phyloP scores from a whole-genome alignment of 805 yeast species.

The Danielia oregonensis region DNA sequence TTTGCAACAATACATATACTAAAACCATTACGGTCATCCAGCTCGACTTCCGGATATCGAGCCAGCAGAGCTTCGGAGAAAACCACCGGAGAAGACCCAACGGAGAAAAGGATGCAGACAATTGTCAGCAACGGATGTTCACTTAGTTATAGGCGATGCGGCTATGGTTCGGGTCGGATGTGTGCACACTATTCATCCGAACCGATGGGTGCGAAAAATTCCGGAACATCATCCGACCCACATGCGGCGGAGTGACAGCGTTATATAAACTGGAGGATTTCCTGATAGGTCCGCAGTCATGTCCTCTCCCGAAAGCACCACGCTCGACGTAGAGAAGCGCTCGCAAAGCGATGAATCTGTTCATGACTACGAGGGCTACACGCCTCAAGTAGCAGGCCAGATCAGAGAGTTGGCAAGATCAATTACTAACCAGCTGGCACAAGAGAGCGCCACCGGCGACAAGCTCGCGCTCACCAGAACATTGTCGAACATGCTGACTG shows the following conservation, averaged over 20 bases:
- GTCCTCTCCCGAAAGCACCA: neutral
- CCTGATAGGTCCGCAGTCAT: neutral
- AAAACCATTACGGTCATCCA: too few species aligned
- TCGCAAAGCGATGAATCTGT: neutral
- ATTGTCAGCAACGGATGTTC: too few species aligned
- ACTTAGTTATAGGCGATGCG: too few species aligned
- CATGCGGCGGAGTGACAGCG: neutral
- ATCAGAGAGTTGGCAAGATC: conserved; percentile 1
- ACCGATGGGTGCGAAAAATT: neutral
- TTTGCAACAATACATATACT: too few species aligned
- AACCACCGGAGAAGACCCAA: too few species aligned
- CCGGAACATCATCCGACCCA: neutral
- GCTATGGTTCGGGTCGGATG: too few species aligned
- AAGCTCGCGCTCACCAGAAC: neutral
- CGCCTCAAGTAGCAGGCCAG: neutral
- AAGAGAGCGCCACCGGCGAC: neutral
- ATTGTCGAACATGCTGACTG: neutral
- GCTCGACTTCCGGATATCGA: too few species aligned
- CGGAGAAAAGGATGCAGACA: too few species aligned
- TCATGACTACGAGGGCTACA: conserved; percentile 1
- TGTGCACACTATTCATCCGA: neutral
- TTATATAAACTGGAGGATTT: neutral
- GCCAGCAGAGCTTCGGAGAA: too few species aligned
- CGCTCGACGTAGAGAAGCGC: neutral
- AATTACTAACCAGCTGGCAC: neutral